Conservation (phyloP, 2,329 filamentous ascomycete species). For the Fusarium nanum region DNA sequence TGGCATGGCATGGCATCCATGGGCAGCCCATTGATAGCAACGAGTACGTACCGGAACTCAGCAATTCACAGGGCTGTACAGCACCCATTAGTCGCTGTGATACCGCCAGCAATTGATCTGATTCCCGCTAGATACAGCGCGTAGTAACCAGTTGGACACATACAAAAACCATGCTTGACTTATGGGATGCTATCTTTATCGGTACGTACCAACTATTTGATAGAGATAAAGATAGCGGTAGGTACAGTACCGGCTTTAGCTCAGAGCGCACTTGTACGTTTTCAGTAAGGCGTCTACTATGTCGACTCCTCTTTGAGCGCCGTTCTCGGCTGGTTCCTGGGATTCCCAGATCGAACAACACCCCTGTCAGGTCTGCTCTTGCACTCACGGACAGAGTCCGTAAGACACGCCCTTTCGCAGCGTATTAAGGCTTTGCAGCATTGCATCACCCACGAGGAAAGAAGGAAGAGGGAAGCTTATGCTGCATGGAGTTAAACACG, state of each 20-base stretch:
- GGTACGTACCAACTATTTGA: slow-evolving; percentile 41
- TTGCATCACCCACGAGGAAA: not conserved
- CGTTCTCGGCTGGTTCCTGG: slow-evolving; percentile 42
- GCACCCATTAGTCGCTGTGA: slow-evolving; percentile 23
- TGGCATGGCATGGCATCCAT: not conserved
- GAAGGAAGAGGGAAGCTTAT: not conserved
- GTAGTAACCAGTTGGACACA: slow-evolving; percentile 46
- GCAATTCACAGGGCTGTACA: slow-evolving; percentile 32
- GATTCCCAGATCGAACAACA: slow-evolving; percentile 24
- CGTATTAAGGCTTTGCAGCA: slow-evolving; percentile 1
- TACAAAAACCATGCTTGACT: slow-evolving; percentile 37
- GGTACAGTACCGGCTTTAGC: slow-evolving; percentile 34
- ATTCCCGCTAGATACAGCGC: slow-evolving; percentile 18
- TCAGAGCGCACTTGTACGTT: slow-evolving; percentile 10
- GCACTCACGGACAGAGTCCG: slow-evolving; percentile 35
- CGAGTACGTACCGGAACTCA: slow-evolving; percentile 17
- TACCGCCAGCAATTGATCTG: slow-evolving; percentile 27
- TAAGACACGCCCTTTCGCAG: slow-evolving; percentile 16
- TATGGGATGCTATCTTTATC: slow-evolving; percentile 32
- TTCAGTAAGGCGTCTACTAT: slow-evolving; percentile 22
- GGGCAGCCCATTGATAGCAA: slow-evolving; percentile 22
- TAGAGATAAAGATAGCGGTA: slow-evolving; percentile 42
- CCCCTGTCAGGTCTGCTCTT: slow-evolving; percentile 13
- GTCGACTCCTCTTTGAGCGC: slow-evolving; percentile 28
- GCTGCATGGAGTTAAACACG: not conserved